Evolutionary conservation across 2,329 filamentous ascomycete genomes (phyloP).

Genomic region (Aspergillus sojae): DNA sequence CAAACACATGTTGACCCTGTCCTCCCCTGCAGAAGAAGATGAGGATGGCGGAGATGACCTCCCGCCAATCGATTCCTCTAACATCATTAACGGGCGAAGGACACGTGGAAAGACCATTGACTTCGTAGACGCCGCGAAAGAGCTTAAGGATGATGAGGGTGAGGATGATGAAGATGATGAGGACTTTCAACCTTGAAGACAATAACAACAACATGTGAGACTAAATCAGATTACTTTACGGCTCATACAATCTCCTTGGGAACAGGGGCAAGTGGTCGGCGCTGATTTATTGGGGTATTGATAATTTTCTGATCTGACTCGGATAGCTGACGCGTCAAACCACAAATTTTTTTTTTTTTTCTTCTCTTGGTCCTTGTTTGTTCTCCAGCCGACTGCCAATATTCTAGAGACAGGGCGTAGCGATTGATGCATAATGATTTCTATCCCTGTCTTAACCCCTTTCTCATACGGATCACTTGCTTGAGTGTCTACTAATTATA

Average conservation of each 20-base stretch:
- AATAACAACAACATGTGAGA: constrained; percentile 45
- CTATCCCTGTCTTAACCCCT: background rate
- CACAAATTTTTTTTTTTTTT: background rate
- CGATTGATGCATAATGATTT: background rate
- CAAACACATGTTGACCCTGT: constrained; percentile 18
- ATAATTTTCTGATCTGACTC: background rate
- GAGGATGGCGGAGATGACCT: constrained; percentile 76
- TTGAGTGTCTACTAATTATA: background rate
- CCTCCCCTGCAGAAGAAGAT: constrained; percentile 50
- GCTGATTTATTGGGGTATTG: constrained; percentile 23
- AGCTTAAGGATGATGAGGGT: constrained; percentile 71
- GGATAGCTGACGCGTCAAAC: background rate
- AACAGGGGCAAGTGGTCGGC: constrained; percentile 20
- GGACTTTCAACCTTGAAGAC: constrained; percentile 39
- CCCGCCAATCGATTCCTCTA: constrained; percentile 79
- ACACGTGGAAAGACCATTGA: constrained; percentile 92
- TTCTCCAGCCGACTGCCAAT: background rate
- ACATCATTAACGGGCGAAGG: constrained; percentile 82
- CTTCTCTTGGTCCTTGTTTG: background rate
- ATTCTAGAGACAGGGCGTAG: background rate
- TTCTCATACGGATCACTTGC: background rate
- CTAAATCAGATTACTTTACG: constrained; percentile 27
- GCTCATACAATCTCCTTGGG: constrained; percentile 13
- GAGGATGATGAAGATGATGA: constrained; percentile 61
- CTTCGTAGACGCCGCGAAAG: constrained; percentile 84